These are phyloP conservation scores for Coprinopsis sp. DNA, from an alignment of 768 basidiomycete genomes.

Conservation along the genomic window DNA sequence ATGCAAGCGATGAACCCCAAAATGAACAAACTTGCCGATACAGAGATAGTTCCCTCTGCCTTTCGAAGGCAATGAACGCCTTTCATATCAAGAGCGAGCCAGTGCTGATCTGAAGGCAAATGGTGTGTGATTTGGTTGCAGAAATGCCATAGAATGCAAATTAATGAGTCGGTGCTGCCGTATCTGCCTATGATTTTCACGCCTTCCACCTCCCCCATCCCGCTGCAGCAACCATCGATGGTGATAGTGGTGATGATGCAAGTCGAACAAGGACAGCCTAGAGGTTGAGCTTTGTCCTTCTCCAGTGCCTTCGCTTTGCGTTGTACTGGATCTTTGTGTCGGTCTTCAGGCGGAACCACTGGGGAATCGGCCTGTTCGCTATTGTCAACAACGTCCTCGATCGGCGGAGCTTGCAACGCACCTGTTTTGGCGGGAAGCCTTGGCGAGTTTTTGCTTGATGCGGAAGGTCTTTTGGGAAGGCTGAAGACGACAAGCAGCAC, in stretches of 20 bases:
- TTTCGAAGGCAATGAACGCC: no score
- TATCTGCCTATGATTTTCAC: no score
- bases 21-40: no score
- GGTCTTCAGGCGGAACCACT: conserved; percentile 98
- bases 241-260: not conserved
- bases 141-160: no score
- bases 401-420: conserved; percentile 31
- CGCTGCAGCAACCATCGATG: not conserved
- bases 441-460: conserved; percentile 95
- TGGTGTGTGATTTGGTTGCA: no score
- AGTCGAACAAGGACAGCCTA: conserved; percentile 34
- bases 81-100: no score
- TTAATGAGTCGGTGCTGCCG: no score
- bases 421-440: conserved; percentile 95
- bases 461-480: conserved; percentile 99
- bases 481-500: conserved; percentile 36
- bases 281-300: conserved; percentile 98
- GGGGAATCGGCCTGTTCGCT: conserved; percentile 83
- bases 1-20: no score
- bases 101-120: no score
- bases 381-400: not conserved
- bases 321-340: conserved; percentile 97
- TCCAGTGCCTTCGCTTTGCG: conserved; percentile 98
- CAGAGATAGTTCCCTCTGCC: no score
- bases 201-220: not conserved